These are phyloP conservation scores for Acacia pycnantha DNA, from an alignment of 331 rosid genomes.

Conservation along the genomic window DNA sequence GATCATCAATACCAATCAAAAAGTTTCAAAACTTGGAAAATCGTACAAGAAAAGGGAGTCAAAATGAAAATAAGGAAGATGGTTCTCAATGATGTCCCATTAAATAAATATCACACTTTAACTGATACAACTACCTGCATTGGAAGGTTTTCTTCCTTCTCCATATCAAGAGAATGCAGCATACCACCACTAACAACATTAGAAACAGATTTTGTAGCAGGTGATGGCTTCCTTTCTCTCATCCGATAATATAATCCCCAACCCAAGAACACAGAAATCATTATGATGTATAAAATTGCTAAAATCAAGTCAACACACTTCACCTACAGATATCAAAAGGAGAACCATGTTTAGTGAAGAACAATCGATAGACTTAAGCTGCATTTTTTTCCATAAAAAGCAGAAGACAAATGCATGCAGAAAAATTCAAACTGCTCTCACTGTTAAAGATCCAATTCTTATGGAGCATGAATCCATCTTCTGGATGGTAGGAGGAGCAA, in stretches of 20 bases:
- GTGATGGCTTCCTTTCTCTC: slow-evolving; percentile 51
- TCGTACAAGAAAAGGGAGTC: slow-evolving; percentile 22
- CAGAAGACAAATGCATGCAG: slow-evolving; percentile 21
- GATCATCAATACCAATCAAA: slow-evolving; percentile 26
- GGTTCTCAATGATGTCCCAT: slow-evolving; percentile 14
- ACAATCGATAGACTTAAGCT: slow-evolving; percentile 10
- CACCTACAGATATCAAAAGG: slow-evolving; percentile 56
- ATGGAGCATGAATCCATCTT: slow-evolving; percentile 65
- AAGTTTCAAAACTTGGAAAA: slow-evolving; percentile 19
- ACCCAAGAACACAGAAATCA: slow-evolving; percentile 66
- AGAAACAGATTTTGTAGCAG: slow-evolving; percentile 50
- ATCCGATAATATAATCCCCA: slow-evolving; percentile 72
- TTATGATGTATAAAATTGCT: slow-evolving; percentile 62
- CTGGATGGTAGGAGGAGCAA: slow-evolving; percentile 51
- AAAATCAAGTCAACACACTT: slow-evolving; percentile 76
- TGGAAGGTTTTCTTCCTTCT: slow-evolving; percentile 71
- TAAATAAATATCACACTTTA: slow-evolving; percentile 27
- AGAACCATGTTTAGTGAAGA: slow-evolving; percentile 32
- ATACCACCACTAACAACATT: slow-evolving; percentile 48
- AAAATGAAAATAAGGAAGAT: slow-evolving; percentile 16
- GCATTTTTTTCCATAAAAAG: slow-evolving; percentile 23
- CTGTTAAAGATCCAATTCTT: slow-evolving; percentile 79
- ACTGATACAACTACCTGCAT: slow-evolving; percentile 59
- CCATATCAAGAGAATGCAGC: slow-evolving; percentile 53
- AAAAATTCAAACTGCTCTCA: slow-evolving; percentile 38